Evolutionary conservation across 2,329 filamentous ascomycete genomes (phyloP), one percentile per base, ranked within the genome.

Genomic region (Penicillium glabrum): DNA sequence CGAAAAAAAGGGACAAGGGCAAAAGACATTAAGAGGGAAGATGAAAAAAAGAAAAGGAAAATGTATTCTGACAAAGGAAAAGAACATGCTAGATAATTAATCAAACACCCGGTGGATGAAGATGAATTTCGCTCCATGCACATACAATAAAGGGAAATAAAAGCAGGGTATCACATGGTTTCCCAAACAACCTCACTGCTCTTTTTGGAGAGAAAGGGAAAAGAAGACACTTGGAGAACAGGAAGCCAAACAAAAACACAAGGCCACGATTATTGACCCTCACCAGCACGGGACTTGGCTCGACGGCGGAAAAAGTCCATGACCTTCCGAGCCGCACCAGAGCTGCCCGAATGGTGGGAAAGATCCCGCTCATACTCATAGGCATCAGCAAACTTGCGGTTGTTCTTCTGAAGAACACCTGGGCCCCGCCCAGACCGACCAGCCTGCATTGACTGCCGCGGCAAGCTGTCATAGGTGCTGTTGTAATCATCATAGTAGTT

Each of bases 261-360:
- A 56, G 54, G 46, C 46, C 52, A 52, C 37, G 54, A 47, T 69
- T 69, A 75, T 55, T 70, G 73, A 46, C 77, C 75, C 35, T 77
- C 75, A 29, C 73, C 77, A 54, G 82, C 84, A 69, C 89, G 82
- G 65, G 88, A 90, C 77, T 89, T 91, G 54, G 90, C 91, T 72
- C 93, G 85, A 73, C 93, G 84, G 67, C 95, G 84, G 81, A 99
- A 99, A 76, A 98, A 96, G 77, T 99, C 93, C 93, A 99, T 98
- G 39, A 99, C 95, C 71, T 91, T 87, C 72, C 93, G 89, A 14
- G 93, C 92, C 3, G 92, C 90, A 55, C 91, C 91, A 62, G 88
- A 93, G 73, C 90, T 96, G 45, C 93, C 93, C 31, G 87, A 87
- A 68, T 92, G 87, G 51, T 87, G 85, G 49, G 85, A 83, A 23